Evolutionary conservation across 257 asterid species (phyloP).

Genomic region (Ballota nigra): DNA sequence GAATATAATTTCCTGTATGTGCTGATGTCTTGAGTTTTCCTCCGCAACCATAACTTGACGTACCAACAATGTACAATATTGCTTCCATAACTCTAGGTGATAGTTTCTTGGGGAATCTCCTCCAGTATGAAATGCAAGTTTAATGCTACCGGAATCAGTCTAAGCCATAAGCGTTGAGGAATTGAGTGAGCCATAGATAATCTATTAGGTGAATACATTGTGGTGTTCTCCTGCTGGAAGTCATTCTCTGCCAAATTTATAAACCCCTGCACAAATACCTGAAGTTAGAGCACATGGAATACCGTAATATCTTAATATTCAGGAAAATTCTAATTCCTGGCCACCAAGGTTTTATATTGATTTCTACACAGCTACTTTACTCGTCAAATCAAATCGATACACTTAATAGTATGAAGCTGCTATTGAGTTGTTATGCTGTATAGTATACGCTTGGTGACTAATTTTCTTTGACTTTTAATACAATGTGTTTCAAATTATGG

Average conservation of each 20-base stretch:
- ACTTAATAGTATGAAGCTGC: not conserved
- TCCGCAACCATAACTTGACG: not conserved
- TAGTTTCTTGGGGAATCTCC: not conserved
- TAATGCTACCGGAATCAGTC: not conserved
- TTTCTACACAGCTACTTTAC: not conserved
- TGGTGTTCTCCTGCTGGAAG: not conserved
- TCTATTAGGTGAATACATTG: not conserved
- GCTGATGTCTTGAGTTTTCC: not conserved
- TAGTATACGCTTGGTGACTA: slow-evolving; percentile 3
- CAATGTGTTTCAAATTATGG: slow-evolving; percentile 7
- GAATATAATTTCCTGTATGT: not conserved
- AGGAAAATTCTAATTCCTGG: not conserved
- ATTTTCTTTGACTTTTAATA: slow-evolving; percentile 7
- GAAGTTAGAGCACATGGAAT: not conserved
- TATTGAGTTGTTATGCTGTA: not conserved
- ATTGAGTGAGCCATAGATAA: not conserved
- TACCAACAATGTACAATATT: not conserved
- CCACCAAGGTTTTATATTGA: not conserved
- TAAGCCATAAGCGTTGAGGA: not conserved
- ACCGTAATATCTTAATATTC: not conserved
- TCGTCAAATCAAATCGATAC: slow-evolving; percentile 7
- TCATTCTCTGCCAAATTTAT: slow-evolving; percentile 2
- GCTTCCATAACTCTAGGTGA: not conserved
- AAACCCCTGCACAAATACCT: not conserved
- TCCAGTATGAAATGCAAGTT: slow-evolving; percentile 5